phyloP scores from a whole-genome alignment of 371 early-diverging fungal genomes.

The Mucor piriformis region DNA sequence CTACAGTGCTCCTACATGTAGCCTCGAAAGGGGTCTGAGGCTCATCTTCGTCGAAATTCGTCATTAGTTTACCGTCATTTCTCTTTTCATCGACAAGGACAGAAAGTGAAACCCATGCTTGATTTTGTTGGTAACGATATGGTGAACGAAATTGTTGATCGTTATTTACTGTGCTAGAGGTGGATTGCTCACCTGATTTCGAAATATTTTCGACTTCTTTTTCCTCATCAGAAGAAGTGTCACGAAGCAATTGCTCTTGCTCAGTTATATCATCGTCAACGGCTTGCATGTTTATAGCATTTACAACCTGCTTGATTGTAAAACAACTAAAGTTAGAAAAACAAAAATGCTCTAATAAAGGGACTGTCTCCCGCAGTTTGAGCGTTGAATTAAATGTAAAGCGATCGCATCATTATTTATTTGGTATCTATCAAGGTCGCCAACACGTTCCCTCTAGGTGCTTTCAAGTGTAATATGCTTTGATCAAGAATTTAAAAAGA shows the following conservation, averaged over 20 bases:
- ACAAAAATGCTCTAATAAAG: background rate
- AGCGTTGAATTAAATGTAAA: background rate
- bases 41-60: constrained; percentile 7
- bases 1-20: background rate
- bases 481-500: constrained; percentile 3
- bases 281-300: background rate
- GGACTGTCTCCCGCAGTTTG: background rate
- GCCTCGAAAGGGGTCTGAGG: background rate
- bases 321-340: background rate
- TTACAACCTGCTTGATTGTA: background rate
- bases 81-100: background rate
- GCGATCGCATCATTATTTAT: background rate
- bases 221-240: background rate
- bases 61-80: background rate
- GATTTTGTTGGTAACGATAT: background rate
- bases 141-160: background rate
- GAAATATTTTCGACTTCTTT: background rate
- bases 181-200: background rate
- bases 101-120: constrained; percentile 7
- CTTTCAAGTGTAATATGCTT: too few species aligned
- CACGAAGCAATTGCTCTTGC: background rate
- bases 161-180: background rate
- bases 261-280: background rate
- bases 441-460: too few species aligned
- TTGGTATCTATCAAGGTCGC: constrained; percentile 1